A percentile compares a stretch with the other conserved stretches of the same genome.
Evolutionary conservation across 306 rosid species (phyloP).

Genomic region (Malus fusca): DNA sequence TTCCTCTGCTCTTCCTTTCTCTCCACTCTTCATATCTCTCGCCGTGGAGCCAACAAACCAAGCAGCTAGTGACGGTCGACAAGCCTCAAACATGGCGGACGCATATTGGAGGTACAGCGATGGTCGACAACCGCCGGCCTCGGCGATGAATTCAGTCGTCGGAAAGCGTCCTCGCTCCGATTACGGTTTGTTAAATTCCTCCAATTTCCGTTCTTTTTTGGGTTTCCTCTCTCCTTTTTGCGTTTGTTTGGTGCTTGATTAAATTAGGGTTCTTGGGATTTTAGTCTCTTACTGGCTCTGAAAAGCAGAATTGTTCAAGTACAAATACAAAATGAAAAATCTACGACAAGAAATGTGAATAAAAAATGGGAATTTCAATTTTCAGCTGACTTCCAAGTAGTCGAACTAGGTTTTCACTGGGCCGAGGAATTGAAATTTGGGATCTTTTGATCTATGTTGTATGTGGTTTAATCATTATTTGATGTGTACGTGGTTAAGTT

Average conservation of each 20-base stretch:
- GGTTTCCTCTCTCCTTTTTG: background rate
- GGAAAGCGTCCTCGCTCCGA: slow-evolving; percentile 87
- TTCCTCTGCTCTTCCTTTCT: background rate
- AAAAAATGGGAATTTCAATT: background rate
- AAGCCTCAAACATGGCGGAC: slow-evolving; percentile 53
- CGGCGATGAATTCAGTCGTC: slow-evolving; percentile 42
- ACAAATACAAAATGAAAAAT: background rate
- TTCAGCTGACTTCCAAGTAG: background rate
- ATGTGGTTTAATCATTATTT: background rate
- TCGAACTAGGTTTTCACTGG: background rate
- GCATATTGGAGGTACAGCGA: slow-evolving; percentile 90
- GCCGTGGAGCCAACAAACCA: background rate
- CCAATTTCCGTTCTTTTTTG: background rate
- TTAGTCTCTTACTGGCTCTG: background rate
- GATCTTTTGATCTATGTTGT: background rate
- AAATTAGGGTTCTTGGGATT: slow-evolving; percentile 18
- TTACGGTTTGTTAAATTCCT: slow-evolving; percentile 39
- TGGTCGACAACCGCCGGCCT: slow-evolving; percentile 46
- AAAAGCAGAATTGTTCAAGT: background rate
- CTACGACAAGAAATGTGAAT: background rate
- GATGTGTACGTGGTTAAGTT: background rate
- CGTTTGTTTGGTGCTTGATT: slow-evolving; percentile 20
- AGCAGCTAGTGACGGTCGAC: background rate
- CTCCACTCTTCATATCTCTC: background rate
- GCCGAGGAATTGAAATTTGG: background rate